Base-by-base conservation (phyloP, 2,329 filamentous ascomycete genomes). In the Claviceps sp. region DNA sequence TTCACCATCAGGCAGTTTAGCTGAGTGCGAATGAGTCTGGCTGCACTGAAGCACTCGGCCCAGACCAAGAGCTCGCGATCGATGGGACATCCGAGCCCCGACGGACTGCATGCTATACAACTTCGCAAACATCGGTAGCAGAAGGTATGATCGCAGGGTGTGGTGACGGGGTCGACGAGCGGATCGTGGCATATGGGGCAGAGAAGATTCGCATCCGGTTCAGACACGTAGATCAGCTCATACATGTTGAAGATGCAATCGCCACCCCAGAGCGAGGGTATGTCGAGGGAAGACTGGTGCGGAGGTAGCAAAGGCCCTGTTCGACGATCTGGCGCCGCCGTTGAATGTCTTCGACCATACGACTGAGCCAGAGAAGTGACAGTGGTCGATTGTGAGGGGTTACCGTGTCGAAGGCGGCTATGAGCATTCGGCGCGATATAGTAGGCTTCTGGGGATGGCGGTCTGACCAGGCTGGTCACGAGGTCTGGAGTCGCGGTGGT, bases 81-180 rank as follows among this genome's bases (percentile, higher is more conserved):
- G 52, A 83, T 74, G 2, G 80, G 80, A 54, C 80, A 84, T 38
- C 70, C 64, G 1, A 65, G 64, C 5, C 68, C 67, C 1, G 68
- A 66, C 6, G 68, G 68, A 44, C 68, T 70, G 2, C 66, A 68
- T 11, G 66, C 61, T 47, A 70, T 68, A 58, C 68, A 68, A 37
- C 68, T 61, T 30, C 68, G 67, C 49, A 84, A 68, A 60, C 81
- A 85, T 4, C 70, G 69, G 50, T 74, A 73, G 59, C 81, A 85
- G 61, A 85, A 85, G 13, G 79, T 81, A 62, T 85, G 81, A 53
- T 82, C 77, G 64, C 81, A 85, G 7, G 69, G 68, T 1, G 80
- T 83, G 43, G 80, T 81, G 47, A 81, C 70, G 0, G 81, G 80
- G 14, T 76, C 71, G 47, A 84, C 68, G 43, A 84, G 72, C 3